A percentile compares a stretch with the other conserved stretches of the same genome.
Conservation (phyloP, 1,284 basidiomycete genomes). For the Puccinia coronata region DNA sequence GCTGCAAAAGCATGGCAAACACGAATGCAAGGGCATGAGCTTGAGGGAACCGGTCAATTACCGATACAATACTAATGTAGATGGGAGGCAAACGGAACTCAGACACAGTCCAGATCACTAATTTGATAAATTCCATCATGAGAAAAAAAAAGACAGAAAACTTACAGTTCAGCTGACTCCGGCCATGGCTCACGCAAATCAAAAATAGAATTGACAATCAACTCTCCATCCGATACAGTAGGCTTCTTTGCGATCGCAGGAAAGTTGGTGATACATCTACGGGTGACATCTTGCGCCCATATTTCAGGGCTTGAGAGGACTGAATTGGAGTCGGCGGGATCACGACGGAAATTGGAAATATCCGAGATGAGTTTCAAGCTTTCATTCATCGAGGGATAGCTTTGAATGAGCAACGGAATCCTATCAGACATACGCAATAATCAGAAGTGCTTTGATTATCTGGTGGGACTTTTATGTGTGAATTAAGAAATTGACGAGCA, state of each 20-base stretch:
- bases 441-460: neutral
- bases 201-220: neutral
- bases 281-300: conserved; percentile 1
- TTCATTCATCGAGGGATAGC: neutral
- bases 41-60: neutral
- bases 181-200: neutral
- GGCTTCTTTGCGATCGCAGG: neutral
- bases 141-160: neutral
- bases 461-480: neutral
- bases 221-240: conserved; percentile 1
- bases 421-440: neutral
- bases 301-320: neutral
- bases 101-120: neutral
- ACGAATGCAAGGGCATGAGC: neutral
- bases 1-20: neutral
- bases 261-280: neutral
- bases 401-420: neutral
- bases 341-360: neutral
- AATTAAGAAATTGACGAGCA: neutral
- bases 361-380: neutral
- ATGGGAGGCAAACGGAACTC: neutral
- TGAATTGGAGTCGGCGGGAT: neutral
- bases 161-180: neutral
- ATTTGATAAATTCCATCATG: neutral
- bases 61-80: neutral